phyloP scores from a whole-genome alignment of 805 yeast genomes.

The Metschnikowia hibisci region DNA sequence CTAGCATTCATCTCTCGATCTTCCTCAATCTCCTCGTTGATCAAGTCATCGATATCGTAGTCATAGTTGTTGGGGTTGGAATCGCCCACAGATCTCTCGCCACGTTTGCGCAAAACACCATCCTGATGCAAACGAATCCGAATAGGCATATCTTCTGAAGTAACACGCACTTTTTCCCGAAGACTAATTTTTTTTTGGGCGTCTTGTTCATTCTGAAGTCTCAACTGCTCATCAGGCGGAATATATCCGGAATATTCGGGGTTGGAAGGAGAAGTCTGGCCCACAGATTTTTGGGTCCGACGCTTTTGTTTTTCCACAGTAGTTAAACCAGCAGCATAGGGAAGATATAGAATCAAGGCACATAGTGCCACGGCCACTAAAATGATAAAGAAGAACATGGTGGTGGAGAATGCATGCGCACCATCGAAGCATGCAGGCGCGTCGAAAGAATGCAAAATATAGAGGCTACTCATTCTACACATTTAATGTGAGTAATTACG shows the following conservation, averaged over 20 bases:
- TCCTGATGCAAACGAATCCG: conserved; percentile 28
- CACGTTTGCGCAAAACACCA: conserved; percentile 25
- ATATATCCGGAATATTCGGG: conserved; percentile 29
- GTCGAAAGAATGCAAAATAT: background rate
- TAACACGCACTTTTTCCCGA: conserved; percentile 28
- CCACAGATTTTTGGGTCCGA: conserved; percentile 5
- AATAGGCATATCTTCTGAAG: conserved; percentile 36
- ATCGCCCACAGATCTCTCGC: conserved; percentile 34
- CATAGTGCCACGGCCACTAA: conserved; percentile 41
- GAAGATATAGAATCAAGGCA: conserved; percentile 40
- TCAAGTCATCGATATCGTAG: conserved; percentile 43
- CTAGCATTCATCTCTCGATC: conserved; percentile 14
- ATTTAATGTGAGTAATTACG: too few species aligned
- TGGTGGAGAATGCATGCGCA: background rate
- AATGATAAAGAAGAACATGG: conserved; percentile 37
- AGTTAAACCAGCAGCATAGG: conserved; percentile 49
- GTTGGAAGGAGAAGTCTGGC: conserved; percentile 4
- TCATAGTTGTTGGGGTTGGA: conserved; percentile 40
- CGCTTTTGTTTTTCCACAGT: conserved; percentile 31
- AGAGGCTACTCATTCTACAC: too few species aligned
- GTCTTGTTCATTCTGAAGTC: conserved; percentile 11
- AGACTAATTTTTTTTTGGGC: conserved; percentile 20
- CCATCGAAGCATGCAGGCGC: conserved; percentile 1
- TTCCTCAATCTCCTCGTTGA: conserved; percentile 30
- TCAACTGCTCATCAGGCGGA: conserved; percentile 37